Conservation (phyloP, 2,329 filamentous ascomycete species). For the Achaetomium macrosporum region DNA sequence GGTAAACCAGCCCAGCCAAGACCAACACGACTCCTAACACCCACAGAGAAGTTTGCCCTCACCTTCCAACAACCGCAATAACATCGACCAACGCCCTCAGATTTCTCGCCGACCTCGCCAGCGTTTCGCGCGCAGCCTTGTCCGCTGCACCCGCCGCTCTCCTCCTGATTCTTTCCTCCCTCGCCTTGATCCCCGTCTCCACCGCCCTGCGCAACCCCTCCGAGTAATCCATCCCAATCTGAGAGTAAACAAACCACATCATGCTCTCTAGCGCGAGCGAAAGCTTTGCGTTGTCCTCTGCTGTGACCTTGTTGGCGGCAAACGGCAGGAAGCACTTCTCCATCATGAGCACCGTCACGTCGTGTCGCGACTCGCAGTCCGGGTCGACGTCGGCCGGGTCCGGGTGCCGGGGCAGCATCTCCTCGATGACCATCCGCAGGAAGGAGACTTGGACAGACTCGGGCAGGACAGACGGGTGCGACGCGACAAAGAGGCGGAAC, state of each 20-base stretch:
- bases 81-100: slow-evolving; percentile 36
- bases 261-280: slow-evolving; percentile 63
- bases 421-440: slow-evolving; percentile 39
- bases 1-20: neutral
- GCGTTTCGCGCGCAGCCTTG: slow-evolving; percentile 36
- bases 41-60: neutral
- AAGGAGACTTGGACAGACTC: slow-evolving; percentile 39
- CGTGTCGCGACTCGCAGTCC: slow-evolving; percentile 31
- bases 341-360: slow-evolving; percentile 42
- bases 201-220: slow-evolving; percentile 35
- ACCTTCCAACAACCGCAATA: slow-evolving; percentile 8
- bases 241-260: slow-evolving; percentile 46
- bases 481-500: slow-evolving; percentile 51
- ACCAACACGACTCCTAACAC: neutral
- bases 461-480: slow-evolving; percentile 34
- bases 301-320: slow-evolving; percentile 53
- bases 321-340: slow-evolving; percentile 59
- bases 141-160: slow-evolving; percentile 32
- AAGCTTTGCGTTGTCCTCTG: slow-evolving; percentile 67
- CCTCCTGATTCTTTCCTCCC: slow-evolving; percentile 42
- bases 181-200: slow-evolving; percentile 43
- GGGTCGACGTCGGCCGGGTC: slow-evolving; percentile 37
- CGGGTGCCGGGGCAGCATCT: slow-evolving; percentile 39
- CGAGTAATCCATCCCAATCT: slow-evolving; percentile 33
- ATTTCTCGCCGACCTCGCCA: slow-evolving; percentile 41